These are phyloP conservation scores for Phytophthora boehmeriae DNA, from an alignment of 352 stramenopile species.

Conservation along the genomic window DNA sequence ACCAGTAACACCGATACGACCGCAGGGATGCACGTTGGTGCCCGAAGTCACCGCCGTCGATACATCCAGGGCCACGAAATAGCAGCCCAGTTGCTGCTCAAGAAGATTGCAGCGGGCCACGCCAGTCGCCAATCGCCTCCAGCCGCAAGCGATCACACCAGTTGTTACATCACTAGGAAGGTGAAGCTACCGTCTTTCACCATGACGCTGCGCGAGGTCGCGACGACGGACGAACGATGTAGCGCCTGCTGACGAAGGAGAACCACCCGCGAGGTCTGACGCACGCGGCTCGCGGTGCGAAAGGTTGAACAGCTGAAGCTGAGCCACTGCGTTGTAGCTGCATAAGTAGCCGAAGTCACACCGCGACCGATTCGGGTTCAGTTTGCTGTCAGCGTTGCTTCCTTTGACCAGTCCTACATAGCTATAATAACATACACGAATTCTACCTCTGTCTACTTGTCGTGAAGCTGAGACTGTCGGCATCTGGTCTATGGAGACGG, in stretches of 20 bases:
- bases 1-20: slow-evolving; percentile 12
- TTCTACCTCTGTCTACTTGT: no score
- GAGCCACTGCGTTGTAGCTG: background rate
- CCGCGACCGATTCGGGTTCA: no score
- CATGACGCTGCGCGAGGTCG: slow-evolving; percentile 4
- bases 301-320: slow-evolving; percentile 2
- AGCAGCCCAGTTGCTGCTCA: slow-evolving; percentile 20
- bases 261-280: background rate
- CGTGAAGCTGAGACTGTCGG: no score
- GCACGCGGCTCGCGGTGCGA: background rate
- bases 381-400: no score
- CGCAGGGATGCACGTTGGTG: slow-evolving; percentile 14
- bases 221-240: slow-evolving; percentile 14
- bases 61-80: slow-evolving; percentile 17
- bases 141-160: slow-evolving; percentile 8
- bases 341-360: no score
- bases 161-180: slow-evolving; percentile 10
- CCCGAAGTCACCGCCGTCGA: background rate
- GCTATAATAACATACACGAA: no score
- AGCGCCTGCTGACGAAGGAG: slow-evolving; percentile 3
- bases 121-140: slow-evolving; percentile 7
- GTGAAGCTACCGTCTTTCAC: slow-evolving; percentile 7
- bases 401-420: no score
- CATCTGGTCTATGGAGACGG: no score
- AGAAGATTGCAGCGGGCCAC: slow-evolving; percentile 24